Conservation (phyloP, 257 asterid genomes). For the Pogostemon cablin region DNA sequence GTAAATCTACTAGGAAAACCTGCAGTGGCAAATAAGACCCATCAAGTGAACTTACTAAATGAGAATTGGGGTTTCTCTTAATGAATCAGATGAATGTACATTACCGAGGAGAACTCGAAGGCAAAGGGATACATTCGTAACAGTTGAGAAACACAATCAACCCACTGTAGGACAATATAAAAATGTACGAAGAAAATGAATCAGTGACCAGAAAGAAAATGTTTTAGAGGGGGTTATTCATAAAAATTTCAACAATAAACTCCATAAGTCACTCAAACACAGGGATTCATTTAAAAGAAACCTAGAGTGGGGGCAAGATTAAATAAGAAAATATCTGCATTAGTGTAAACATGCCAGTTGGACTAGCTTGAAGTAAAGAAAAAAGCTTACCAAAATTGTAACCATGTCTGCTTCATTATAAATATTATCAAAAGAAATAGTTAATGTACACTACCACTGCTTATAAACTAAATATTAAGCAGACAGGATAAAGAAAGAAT, state of each 20-base stretch:
- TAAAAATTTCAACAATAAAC: conserved; percentile 13
- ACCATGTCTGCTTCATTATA: conserved; percentile 14
- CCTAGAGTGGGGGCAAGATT: conserved; percentile 1
- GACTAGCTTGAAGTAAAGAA: conserved; percentile 19
- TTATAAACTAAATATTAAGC: conserved; percentile 25
- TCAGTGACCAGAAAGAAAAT: conserved; percentile 11
- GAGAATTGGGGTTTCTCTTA: conserved; percentile 26
- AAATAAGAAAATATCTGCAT: conserved; percentile 9
- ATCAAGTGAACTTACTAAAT: conserved; percentile 25
- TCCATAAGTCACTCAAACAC: conserved; percentile 12
- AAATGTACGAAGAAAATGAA: conserved; percentile 22
- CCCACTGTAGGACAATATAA: conserved; percentile 67
- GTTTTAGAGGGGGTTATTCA: background rate
- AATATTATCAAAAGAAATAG: conserved; percentile 18
- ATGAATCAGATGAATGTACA: conserved; percentile 39
- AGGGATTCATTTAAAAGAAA: conserved; percentile 15
- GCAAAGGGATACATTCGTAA: conserved; percentile 92
- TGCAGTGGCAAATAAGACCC: conserved; percentile 41
- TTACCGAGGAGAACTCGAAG: conserved; percentile 94
- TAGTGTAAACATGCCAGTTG: conserved; percentile 6
- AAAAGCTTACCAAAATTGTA: conserved; percentile 11
- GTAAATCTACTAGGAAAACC: conserved; percentile 88
- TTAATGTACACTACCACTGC: conserved; percentile 7
- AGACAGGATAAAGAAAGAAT: background rate
- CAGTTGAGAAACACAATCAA: conserved; percentile 90